Conservation (phyloP, 1,284 basidiomycete species). For the Ustilago esculenta region DNA sequence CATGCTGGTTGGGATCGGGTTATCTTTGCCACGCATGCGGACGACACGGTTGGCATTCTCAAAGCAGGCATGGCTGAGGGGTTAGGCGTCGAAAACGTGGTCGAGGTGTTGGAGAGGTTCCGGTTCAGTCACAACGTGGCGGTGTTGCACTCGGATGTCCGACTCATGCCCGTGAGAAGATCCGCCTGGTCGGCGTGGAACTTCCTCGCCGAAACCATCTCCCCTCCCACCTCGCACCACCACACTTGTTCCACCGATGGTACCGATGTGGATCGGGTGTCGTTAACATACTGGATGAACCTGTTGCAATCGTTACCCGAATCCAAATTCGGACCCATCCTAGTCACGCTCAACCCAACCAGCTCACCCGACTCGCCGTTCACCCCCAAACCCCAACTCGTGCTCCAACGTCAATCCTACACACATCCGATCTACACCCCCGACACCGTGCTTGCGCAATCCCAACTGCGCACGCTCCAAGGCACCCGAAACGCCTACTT, state of each 20-base stretch:
- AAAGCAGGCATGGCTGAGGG: conserved; percentile 59
- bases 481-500: conserved; percentile 74
- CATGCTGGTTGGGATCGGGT: conserved; percentile 73
- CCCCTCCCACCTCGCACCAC: background rate
- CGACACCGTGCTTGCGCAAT: conserved; percentile 72
- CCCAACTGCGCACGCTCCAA: conserved; percentile 74
- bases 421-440: conserved; percentile 74
- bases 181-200: conserved; percentile 58
- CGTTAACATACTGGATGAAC: conserved; percentile 78
- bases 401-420: conserved; percentile 74
- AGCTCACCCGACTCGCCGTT: conserved; percentile 57
- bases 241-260: conserved; percentile 12
- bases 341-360: conserved; percentile 78
- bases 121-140: conserved; percentile 77
- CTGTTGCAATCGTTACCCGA: conserved; percentile 77
- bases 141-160: conserved; percentile 74
- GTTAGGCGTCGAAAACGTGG: conserved; percentile 71
- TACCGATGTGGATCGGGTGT: conserved; percentile 48
- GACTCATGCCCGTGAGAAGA: conserved; percentile 50
- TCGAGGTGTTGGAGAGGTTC: conserved; percentile 67
- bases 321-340: conserved; percentile 74
- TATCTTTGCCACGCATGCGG: conserved; percentile 80
- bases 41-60: conserved; percentile 75
- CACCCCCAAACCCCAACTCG: conserved; percentile 34
- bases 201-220: conserved; percentile 50